Percentiles rank a stretch among this genome's conserved stretches.
phyloP scores from a whole-genome alignment of 441 rosid genomes.

The Melastoma candidum region DNA sequence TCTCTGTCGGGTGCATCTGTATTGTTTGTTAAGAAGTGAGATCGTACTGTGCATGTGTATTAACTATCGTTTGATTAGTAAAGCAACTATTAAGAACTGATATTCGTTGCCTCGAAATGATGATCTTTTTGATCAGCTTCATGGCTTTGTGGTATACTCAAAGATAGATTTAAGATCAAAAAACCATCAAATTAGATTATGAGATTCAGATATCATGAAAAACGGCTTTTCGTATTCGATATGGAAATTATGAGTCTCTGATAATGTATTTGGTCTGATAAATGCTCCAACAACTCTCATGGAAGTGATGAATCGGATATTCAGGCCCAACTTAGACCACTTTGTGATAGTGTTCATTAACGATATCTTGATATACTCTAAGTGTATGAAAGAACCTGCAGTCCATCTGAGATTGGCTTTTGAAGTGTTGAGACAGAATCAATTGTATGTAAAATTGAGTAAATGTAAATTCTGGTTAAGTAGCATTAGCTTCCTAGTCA shows the following conservation, averaged over 20 bases:
- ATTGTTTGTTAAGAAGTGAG: background rate
- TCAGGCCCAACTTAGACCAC: too few species aligned
- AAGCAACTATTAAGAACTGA: background rate
- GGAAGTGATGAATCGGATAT: too few species aligned
- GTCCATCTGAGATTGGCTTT: too few species aligned
- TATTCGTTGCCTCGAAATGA: background rate
- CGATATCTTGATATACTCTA: too few species aligned
- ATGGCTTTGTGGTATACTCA: background rate
- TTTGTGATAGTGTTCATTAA: too few species aligned
- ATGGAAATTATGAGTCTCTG: background rate
- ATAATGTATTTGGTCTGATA: too few species aligned
- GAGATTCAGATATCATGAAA: background rate
- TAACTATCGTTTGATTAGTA: background rate
- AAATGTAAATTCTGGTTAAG: background rate
- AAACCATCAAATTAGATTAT: too few species aligned
- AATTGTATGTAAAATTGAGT: background rate
- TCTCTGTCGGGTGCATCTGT: background rate
- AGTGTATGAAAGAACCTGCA: background rate
- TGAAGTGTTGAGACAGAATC: background rate
- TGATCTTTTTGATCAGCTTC: constrained; percentile 6
- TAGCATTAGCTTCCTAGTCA: background rate
- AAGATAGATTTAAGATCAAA: background rate
- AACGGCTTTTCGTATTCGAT: background rate
- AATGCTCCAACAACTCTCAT: too few species aligned
- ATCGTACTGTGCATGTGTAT: background rate